Base-by-base conservation (phyloP, 176 grass and related monocot species). In the Coix lacrymajobi region DNA sequence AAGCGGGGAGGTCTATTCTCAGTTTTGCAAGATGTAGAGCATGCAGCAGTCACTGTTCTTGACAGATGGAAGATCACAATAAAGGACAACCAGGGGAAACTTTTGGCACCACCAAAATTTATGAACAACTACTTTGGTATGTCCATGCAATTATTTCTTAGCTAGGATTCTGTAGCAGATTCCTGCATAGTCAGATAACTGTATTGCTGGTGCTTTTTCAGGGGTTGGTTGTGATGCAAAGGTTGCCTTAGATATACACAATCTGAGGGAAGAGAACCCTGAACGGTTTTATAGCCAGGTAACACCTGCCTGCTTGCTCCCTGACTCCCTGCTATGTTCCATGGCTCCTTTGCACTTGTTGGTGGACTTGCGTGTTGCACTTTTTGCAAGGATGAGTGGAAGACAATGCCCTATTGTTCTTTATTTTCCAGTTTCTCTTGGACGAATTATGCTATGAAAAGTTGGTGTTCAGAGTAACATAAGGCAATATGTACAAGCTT, bases 181-280 rank as follows among this genome's bases (percentile, higher is more conserved):
- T 69, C 22, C 76, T 70, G 30, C 52, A 73, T 73, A 46, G 66
- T 71, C 38, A 28, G 45, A 73, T 77, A 46, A 64, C 33, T 7
- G 12, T 80, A 52, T 65, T 75, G 22, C 15, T 58, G 25, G 10
- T 65, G 29, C 30, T 17, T 94, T 80, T 77, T 69, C 79, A 98
- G 92, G 96, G 22, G 92, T 98, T 72, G 96, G 96, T 51, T 98
- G 96, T 74, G 96, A 98, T 95, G 96, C 96, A 66, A 98, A 98
- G 73, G 92, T 98, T 95, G 96, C 96, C 58, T 69, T 98, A 73
- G 96, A 98, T 84, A 95, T 98, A 62, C 96, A 98, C 77, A 95
- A 88, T 64, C 85, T 98, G 19, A 94, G 92, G 78, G 96, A 98
- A 87, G 92, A 98, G 89, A 98, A 98, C 20, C 96, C 96, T 86